Evolutionary conservation across 2,329 filamentous ascomycete species (phyloP), one percentile per base, ranked within the genome.

Genomic region (Sporothrix luriei): DNA sequence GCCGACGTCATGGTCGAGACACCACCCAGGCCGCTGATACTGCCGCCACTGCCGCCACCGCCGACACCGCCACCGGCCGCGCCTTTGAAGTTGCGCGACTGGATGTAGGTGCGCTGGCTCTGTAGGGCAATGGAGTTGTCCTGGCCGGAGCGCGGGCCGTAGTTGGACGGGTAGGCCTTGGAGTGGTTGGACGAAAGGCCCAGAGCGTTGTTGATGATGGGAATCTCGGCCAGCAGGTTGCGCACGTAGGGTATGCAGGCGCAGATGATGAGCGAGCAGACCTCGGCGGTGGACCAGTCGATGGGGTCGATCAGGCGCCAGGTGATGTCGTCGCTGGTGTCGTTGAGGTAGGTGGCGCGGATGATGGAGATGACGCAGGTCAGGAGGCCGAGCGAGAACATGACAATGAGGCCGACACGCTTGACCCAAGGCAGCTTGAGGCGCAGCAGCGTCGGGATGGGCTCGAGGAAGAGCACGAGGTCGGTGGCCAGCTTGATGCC

Each of bases 351-450:
- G 43, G 77, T 76, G 52, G 80, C 76, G 11, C 80, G 78, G 68
- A 80, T 78, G 51, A 80, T 75, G 9, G 79, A 80, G 61, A 81
- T 80, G 16, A 78, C 76, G 67, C 78, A 80, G 0, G 79, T 80
- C 64, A 80, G 79, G 66, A 80, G 79, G 11, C 79, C 78, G 2
- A 80, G 73, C 64, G 77, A 78, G 69, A 81, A 80, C 57, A 81
- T 78, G 4, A 75, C 75, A 0, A 80, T 73, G 4, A 80, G 74
- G n/a, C 68, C 70, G 13, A 69, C 29, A 19, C 59, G 69, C 64
- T 80, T 78, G 6, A 72, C 72, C 55, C 72, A 75, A 0, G 76
- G 77, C 33, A 71, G 62, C 16, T 70, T 69, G 11, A 71, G 70
- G n/a, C 24, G 11, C 2, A 57, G 24, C 43, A 69, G 26, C 1